Conservation (phyloP, 2,329 filamentous ascomycete genomes). For the Colletotrichum neosansevieriae region DNA sequence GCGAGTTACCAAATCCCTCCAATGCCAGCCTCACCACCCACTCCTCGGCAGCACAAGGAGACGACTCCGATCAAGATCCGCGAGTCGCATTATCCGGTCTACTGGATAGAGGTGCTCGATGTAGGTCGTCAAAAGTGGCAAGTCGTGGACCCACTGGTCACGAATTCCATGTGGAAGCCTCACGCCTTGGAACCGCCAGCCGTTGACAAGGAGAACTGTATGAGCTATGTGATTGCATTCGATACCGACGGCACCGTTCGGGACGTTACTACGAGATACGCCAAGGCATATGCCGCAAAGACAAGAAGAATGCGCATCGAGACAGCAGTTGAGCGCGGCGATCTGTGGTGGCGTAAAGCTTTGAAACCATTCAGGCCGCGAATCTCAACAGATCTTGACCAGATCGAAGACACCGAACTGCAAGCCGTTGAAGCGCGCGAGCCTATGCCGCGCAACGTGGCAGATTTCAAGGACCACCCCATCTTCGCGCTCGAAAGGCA, state of each 20-base stretch:
- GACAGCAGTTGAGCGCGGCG: conserved; percentile 58
- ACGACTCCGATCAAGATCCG: conserved; percentile 59
- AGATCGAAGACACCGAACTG: conserved; percentile 85
- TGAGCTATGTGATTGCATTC: conserved; percentile 89
- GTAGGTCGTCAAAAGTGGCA: conserved; percentile 91
- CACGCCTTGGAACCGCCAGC: conserved; percentile 85
- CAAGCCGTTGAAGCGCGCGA: conserved; percentile 78
- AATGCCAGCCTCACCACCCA: conserved; percentile 53
- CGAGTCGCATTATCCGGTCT: conserved; percentile 85
- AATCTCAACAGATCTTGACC: conserved; percentile 74
- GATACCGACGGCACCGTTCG: conserved; percentile 81
- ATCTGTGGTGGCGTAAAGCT: conserved; percentile 66
- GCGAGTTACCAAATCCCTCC: conserved; percentile 64
- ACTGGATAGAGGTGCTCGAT: conserved; percentile 95
- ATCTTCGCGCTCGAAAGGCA: conserved; percentile 88
- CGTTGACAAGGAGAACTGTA: conserved; percentile 78
- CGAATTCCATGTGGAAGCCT: conserved; percentile 79
- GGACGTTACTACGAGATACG: conserved; percentile 90
- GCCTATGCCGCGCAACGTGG: conserved; percentile 86
- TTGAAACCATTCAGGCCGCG: conserved; percentile 61
- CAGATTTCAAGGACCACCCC: conserved; percentile 89
- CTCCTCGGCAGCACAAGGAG: conserved; percentile 45
- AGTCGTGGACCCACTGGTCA: conserved; percentile 86
- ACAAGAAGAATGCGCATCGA: conserved; percentile 87
- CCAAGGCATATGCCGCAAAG: conserved; percentile 90